These are phyloP conservation scores for Cyberlindnera japonica DNA, from an alignment of 805 yeast genomes.

Conservation along the genomic window DNA sequence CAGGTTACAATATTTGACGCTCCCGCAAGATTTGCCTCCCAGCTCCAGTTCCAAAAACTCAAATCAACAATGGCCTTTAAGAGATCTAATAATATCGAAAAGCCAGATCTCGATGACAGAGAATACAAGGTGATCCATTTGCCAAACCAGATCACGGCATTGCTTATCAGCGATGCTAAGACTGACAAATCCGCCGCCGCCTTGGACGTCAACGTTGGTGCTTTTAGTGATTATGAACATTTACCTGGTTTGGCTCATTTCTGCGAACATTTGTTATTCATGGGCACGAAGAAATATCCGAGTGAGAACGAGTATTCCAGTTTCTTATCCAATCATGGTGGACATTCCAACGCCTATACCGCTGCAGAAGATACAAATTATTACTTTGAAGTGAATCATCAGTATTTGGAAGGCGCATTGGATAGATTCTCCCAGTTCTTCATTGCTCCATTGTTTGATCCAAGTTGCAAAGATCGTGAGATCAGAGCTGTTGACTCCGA, in stretches of 20 bases:
- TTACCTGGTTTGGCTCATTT: constrained; percentile 80
- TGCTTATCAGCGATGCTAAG: constrained; percentile 63
- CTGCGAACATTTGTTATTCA: constrained; percentile 67
- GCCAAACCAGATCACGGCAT: constrained; percentile 53
- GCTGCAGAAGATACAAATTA: constrained; percentile 87
- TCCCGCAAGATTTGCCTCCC: no score
- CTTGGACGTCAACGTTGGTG: constrained; percentile 73
- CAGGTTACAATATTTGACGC: no score
- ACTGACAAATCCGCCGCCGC: constrained; percentile 80
- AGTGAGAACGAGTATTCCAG: constrained; percentile 74
- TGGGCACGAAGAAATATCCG: constrained; percentile 80
- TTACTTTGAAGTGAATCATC: constrained; percentile 78
- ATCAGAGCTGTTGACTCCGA: constrained; percentile 94
- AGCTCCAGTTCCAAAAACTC: no score
- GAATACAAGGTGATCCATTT: constrained; percentile 62
- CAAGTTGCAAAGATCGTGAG: constrained; percentile 82
- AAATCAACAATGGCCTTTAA: constrained; percentile 16
- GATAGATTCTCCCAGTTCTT: constrained; percentile 94
- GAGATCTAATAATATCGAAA: constrained; percentile 30
- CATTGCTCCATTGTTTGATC: constrained; percentile 72
- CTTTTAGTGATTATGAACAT: constrained; percentile 61
- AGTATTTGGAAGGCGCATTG: constrained; percentile 77
- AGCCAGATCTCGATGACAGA: constrained; percentile 65
- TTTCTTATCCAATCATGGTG: constrained; percentile 79
- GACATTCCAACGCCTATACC: constrained; percentile 89